A percentile compares a stretch with the other conserved stretches of the same genome.
Evolutionary conservation across 495 filamentous ascomycete species (phyloP).

Genomic region (Penicillium diatomitis): DNA sequence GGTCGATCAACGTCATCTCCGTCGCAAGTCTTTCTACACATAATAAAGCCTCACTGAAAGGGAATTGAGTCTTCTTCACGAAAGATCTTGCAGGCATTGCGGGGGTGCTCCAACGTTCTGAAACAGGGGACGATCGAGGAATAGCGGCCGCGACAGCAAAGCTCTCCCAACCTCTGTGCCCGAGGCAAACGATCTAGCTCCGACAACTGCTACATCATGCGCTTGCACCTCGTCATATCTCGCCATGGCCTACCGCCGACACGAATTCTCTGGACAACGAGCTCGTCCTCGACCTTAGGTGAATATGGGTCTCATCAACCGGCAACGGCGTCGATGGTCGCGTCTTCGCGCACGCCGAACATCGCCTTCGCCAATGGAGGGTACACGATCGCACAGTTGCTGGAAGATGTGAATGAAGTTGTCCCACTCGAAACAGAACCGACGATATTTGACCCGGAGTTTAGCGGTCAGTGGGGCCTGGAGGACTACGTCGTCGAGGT

Average conservation of each 20-base stretch:
- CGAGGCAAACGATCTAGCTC: slow-evolving; percentile 8
- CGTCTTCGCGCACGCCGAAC: slow-evolving; percentile 32
- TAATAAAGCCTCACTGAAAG: no score
- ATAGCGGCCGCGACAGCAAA: neutral
- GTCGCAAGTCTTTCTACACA: no score
- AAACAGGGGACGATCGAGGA: no score
- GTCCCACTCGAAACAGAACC: slow-evolving; percentile 70
- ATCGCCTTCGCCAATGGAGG: slow-evolving; percentile 42
- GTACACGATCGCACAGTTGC: slow-evolving; percentile 68
- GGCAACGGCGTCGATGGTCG: slow-evolving; percentile 25
- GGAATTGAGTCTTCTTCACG: no score
- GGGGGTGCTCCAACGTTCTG: no score
- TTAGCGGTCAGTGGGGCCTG: slow-evolving; percentile 63
- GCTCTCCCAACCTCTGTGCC: neutral
- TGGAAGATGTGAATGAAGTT: slow-evolving; percentile 75
- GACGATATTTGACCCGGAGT: slow-evolving; percentile 25
- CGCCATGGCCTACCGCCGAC: slow-evolving; percentile 72
- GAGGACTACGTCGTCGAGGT: slow-evolving; percentile 92
- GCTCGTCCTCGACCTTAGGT: slow-evolving; percentile 22
- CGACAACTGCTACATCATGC: slow-evolving; percentile 42
- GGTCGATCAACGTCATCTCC: neutral
- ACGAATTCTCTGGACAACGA: slow-evolving; percentile 62
- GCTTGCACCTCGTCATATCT: slow-evolving; percentile 72
- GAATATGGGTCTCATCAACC: slow-evolving; percentile 16
- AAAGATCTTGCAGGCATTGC: no score